Percentiles rank a stretch among this genome's conserved stretches.
phyloP scores from a whole-genome alignment of 257 asterid species.

The Avicennia marina region DNA sequence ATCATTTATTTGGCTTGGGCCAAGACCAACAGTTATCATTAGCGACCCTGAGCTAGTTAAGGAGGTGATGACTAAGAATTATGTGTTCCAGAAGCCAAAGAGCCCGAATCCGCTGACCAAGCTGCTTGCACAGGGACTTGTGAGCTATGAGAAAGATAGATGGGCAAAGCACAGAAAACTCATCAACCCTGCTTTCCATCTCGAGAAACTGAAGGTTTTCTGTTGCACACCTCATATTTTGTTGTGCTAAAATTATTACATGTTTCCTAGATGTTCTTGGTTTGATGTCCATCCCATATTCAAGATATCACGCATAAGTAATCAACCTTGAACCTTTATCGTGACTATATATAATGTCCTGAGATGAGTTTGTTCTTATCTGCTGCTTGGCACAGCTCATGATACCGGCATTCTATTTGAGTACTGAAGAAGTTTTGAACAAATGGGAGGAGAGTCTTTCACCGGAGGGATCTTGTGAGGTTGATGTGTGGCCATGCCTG shows the following conservation, averaged over 20 bases:
- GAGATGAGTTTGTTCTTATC: too few relatives aligned
- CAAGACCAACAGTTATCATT: conserved; percentile 35
- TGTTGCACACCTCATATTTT: background rate
- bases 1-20: conserved; percentile 48
- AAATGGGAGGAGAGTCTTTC: conserved; percentile 37
- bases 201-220: conserved; percentile 45
- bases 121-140: conserved; percentile 35
- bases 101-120: conserved; percentile 31
- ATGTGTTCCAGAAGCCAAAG: conserved; percentile 26
- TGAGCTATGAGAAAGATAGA: conserved; percentile 30
- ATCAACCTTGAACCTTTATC: too few relatives aligned
- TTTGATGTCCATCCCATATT: too few relatives aligned
- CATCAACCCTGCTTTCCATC: conserved; percentile 59
- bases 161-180: conserved; percentile 62
- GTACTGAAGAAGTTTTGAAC: conserved; percentile 36
- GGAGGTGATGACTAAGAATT: conserved; percentile 33
- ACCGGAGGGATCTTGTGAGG: conserved; percentile 29
- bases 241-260: background rate
- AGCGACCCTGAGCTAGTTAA: conserved; percentile 39
- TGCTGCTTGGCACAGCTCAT: conserved; percentile 22
- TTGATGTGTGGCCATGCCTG: conserved; percentile 40
- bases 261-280: conserved; percentile 9
- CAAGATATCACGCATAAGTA: too few relatives aligned
- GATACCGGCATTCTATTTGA: conserved; percentile 44
- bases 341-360: too few relatives aligned